Conservation (phyloP, 306 rosid species). For the Dalbergia cultrata region DNA sequence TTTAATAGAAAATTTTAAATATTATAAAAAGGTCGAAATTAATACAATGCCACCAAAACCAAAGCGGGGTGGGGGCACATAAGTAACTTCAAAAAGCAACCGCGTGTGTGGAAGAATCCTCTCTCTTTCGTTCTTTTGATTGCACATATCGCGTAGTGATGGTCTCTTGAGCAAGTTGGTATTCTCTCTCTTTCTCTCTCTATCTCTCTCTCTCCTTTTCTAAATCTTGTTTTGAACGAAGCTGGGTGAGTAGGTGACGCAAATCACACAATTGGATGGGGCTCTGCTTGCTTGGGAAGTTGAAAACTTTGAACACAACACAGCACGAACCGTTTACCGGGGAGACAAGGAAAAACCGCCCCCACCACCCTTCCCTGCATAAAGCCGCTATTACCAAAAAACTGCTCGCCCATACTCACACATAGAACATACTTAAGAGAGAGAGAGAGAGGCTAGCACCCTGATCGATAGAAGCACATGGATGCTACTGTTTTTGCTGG, state of each 20-base stretch:
- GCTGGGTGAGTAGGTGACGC: constrained; percentile 44
- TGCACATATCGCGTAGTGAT: neutral
- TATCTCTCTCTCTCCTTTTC: neutral
- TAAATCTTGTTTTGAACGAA: constrained; percentile 29
- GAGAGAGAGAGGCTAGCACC: neutral
- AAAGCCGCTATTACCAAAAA: constrained; percentile 34
- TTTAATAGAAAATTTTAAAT: too few relatives aligned
- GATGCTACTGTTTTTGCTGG: too few relatives aligned
- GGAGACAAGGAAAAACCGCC: constrained; percentile 44
- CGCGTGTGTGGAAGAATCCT: too few relatives aligned
- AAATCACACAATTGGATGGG: constrained; percentile 49
- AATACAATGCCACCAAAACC: neutral
- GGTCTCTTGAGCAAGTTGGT: constrained; percentile 31
- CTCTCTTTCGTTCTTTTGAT: too few relatives aligned
- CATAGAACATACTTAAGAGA: too few relatives aligned
- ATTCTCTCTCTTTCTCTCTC: neutral
- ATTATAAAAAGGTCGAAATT: too few relatives aligned
- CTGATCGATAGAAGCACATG: too few relatives aligned
- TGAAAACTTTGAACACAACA: constrained; percentile 62
- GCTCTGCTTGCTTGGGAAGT: constrained; percentile 48
- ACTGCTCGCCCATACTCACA: neutral
- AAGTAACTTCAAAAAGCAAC: neutral
- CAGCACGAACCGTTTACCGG: constrained; percentile 51
- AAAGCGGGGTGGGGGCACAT: neutral
- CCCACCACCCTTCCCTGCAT: neutral